phyloP scores from a whole-genome alignment of 768 basidiomycete species.

The Suillus paluster region DNA sequence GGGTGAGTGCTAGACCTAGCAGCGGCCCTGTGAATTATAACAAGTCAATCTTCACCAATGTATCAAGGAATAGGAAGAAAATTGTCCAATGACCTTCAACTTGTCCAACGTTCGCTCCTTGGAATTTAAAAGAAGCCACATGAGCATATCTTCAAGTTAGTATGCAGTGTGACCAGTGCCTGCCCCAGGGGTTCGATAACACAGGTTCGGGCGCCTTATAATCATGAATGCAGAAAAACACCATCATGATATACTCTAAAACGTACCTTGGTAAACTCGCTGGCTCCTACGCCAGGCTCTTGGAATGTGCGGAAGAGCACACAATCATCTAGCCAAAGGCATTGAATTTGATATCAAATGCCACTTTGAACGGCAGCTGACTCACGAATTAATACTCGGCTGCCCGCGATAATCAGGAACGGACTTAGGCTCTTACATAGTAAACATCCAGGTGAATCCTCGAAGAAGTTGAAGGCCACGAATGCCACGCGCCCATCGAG shows the following conservation, averaged over 20 bases:
- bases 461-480: constrained; percentile 26
- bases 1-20: constrained; percentile 27
- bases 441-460: constrained; percentile 27
- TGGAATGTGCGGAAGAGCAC: constrained; percentile 18
- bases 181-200: constrained; percentile 50
- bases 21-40: constrained; percentile 12
- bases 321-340: constrained; percentile 21
- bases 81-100: constrained; percentile 40
- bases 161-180: constrained; percentile 46
- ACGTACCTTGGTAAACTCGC: background rate
- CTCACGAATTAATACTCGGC: constrained; percentile 40
- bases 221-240: constrained; percentile 10
- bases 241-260: background rate
- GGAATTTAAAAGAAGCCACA: too few species aligned
- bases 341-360: background rate
- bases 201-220: constrained; percentile 46
- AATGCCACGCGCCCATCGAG: constrained; percentile 20
- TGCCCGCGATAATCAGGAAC: constrained; percentile 6
- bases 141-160: too few species aligned
- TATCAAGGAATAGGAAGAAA: background rate
- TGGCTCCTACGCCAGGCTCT: constrained; percentile 1
- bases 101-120: constrained; percentile 48
- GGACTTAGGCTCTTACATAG: constrained; percentile 23
- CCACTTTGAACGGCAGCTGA: background rate
- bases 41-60: constrained; percentile 2